A percentile compares a stretch with the other conserved stretches of the same genome.
Evolutionary conservation across 495 filamentous ascomycete genomes (phyloP).

Genomic region (Geopyxis carbonaria): DNA sequence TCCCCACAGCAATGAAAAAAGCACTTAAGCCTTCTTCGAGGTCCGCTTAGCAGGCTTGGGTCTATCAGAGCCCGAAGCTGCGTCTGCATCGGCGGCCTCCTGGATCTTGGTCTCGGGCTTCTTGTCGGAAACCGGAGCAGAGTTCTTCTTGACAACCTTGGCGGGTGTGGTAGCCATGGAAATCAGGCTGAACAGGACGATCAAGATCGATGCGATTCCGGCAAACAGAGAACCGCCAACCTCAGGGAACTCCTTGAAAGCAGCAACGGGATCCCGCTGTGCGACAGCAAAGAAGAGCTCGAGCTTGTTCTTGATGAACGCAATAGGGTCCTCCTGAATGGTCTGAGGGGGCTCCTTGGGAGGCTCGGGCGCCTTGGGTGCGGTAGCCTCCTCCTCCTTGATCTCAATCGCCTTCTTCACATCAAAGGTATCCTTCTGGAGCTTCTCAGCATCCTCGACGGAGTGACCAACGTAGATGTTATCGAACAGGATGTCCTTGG

Average conservation of each 20-base stretch:
- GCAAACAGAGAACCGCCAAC: conserved; percentile 64
- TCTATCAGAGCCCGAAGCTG: conserved; percentile 18
- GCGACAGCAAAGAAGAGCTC: conserved; percentile 72
- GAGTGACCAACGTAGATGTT: conserved; percentile 99
- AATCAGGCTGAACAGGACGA: conserved; percentile 44
- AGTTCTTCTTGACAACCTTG: conserved; percentile 21
- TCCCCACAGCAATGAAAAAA: not conserved
- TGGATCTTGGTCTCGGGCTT: conserved; percentile 16
- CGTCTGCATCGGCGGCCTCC: conserved; percentile 10
- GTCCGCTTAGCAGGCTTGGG: conserved; percentile 21
- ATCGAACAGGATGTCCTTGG: conserved; percentile 95
- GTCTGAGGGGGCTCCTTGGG: conserved; percentile 50
- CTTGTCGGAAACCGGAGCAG: conserved; percentile 14
- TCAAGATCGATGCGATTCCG: conserved; percentile 48
- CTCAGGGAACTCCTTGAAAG: conserved; percentile 81
- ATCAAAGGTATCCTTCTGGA: conserved; percentile 83
- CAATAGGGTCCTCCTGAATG: conserved; percentile 84
- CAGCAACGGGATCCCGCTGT: conserved; percentile 74
- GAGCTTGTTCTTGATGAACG: conserved; percentile 79
- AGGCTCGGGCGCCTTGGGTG: conserved; percentile 57
- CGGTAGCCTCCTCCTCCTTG: conserved; percentile 61
- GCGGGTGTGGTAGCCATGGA: conserved; percentile 27
- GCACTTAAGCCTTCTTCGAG: conserved; percentile 20
- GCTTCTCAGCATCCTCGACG: conserved; percentile 72
- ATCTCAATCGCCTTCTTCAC: conserved; percentile 77